phyloP scores from a whole-genome alignment of 2,329 filamentous ascomycete genomes.

The Apiospora arundinis region DNA sequence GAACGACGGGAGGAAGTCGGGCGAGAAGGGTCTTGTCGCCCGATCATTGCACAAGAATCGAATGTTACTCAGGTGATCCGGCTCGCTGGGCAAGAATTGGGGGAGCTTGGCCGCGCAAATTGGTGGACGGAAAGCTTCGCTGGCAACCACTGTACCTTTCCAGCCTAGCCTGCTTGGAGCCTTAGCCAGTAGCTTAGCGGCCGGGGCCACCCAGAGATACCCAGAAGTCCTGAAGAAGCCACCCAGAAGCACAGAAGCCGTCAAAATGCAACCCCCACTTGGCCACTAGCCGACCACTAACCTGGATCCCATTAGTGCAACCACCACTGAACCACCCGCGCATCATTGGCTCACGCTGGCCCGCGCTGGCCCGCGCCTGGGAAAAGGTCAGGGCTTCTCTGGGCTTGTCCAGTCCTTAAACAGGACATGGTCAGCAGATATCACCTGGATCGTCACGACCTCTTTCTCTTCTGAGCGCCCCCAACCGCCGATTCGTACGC shows the following conservation, averaged over 20 bases:
- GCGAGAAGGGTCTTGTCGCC: constrained; percentile 17
- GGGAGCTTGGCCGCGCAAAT: not conserved
- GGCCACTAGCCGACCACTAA: constrained; percentile 4
- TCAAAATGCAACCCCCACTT: not conserved
- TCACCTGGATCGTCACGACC: constrained; percentile 8
- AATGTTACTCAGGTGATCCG: constrained; percentile 21
- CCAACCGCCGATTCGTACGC: not conserved
- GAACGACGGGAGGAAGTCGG: constrained; percentile 15
- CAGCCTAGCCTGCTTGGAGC: not conserved
- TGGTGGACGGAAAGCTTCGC: constrained; percentile 7
- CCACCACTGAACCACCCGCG: not conserved
- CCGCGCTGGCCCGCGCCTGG: no score
- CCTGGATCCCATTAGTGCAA: constrained; percentile 3
- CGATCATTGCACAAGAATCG: constrained; percentile 19
- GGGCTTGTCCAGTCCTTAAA: not conserved
- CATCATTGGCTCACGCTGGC: not conserved
- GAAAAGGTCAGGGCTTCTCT: not conserved
- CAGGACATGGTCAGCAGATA: constrained; percentile 18
- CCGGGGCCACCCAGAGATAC: not conserved
- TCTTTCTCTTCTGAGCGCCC: constrained; percentile 7
- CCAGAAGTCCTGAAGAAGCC: no score
- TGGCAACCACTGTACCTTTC: constrained; percentile 4
- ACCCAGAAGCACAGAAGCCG: no score
- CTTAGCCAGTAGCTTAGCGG: not conserved
- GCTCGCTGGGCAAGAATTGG: not conserved